phyloP scores from a whole-genome alignment of 2,329 filamentous ascomycete species.

The Myriangium duriaei region DNA sequence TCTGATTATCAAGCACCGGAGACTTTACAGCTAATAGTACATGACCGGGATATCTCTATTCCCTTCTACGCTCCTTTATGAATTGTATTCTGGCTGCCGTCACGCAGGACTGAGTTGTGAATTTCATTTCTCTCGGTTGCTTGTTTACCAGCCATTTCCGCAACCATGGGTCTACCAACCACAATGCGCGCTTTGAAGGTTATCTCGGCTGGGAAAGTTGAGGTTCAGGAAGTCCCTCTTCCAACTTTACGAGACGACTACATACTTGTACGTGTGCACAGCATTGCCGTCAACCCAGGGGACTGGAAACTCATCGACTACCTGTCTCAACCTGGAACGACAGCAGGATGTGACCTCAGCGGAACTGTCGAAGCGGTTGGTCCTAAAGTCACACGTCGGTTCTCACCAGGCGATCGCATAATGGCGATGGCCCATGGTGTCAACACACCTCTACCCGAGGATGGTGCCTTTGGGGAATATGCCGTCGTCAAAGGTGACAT shows the following conservation, averaged over 20 bases:
- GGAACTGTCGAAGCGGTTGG: slow-evolving; percentile 43
- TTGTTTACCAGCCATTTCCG: too few relatives aligned
- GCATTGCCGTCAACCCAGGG: slow-evolving; percentile 43
- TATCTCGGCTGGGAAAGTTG: slow-evolving; percentile 23
- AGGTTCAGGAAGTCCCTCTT: slow-evolving; percentile 28
- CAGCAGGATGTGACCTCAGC: slow-evolving; percentile 42
- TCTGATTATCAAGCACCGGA: too few relatives aligned
- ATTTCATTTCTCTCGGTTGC: too few relatives aligned
- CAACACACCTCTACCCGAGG: slow-evolving; percentile 28
- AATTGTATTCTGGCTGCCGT: too few relatives aligned
- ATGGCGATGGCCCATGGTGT: slow-evolving; percentile 40
- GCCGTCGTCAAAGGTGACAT: slow-evolving; percentile 39
- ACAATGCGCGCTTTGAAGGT: slow-evolving; percentile 27
- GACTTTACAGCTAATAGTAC: too few relatives aligned
- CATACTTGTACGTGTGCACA: slow-evolving; percentile 40
- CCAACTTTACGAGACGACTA: slow-evolving; percentile 37
- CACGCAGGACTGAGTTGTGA: too few relatives aligned
- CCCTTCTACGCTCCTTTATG: too few relatives aligned
- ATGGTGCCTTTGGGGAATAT: slow-evolving; percentile 44
- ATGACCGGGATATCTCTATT: too few relatives aligned
- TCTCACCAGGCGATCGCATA: slow-evolving; percentile 41
- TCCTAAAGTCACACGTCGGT: slow-evolving; percentile 32
- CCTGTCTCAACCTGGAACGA: slow-evolving; percentile 23
- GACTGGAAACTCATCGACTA: slow-evolving; percentile 41
- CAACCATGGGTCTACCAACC: slow-evolving; percentile 12